Base-by-base conservation (phyloP, 2,329 filamentous ascomycete genomes). In the Paecilomyces variotii region DNA sequence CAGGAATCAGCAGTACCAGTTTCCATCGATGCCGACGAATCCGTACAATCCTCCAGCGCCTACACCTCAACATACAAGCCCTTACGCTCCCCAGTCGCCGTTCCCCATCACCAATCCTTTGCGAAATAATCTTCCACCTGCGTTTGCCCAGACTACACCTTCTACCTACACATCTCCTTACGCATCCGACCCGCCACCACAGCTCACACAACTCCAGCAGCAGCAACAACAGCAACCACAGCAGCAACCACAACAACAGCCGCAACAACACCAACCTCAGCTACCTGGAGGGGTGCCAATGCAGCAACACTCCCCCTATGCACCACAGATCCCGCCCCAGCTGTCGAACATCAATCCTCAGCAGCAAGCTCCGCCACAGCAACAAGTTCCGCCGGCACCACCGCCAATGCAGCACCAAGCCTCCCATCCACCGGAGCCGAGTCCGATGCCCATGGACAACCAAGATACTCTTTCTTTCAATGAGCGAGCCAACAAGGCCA, bases 111-210 rank as follows among this genome's bases (percentile, higher is more conserved):
- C 73, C 28, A 70, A 64, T 62, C 69, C 70, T 14, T 68, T 75
- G 59, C 71, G 71, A 59, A 74, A 69, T 62, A 74, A 68, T 57
- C 71, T 76, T 55, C 75, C 74, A 19, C 67, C 71, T 26, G 71
- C 74, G 12, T 76, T 77, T 58, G 71, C 73, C 30, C 67, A 70
- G 51, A 68, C 69, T 9, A 66, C 65, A 5, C 68, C 71, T 19
- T 68, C 73, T 51, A 72, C 71, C 7, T 77, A 77, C 57, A 72
- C 71, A 45, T 76, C 75, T 27, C 75, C 74, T 32, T 77, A 77
- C 61, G 70, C 73, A 53, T 70, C 70, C 57, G 69, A 72, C 52
- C 70, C 74, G 12, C 67, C 74, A 27, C 67, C 72, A 26, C 65
- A 67, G 54, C 57, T 63, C 35, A 67, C 64, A 50, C 53, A 56